Percentiles rank a stretch among this genome's conserved stretches.
phyloP scores from a whole-genome alignment of 176 grass and related monocot genomes.

The Triticum urartu region DNA sequence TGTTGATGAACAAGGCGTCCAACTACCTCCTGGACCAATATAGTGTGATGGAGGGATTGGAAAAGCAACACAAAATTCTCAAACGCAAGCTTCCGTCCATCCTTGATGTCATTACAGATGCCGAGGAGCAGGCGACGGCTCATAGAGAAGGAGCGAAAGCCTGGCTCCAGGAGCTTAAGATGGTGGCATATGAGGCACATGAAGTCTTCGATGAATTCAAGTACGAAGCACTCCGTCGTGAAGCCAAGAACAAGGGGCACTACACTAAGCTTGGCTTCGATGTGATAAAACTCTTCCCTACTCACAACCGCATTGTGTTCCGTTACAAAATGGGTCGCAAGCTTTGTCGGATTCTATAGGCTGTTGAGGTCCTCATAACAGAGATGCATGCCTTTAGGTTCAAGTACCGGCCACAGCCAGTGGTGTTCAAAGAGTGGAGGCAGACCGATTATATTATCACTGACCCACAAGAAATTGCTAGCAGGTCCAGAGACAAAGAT shows the following conservation, averaged over 20 bases:
- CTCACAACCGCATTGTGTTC: not conserved
- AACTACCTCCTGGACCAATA: no score
- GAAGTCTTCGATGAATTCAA: no score
- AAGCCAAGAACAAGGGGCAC: no score
- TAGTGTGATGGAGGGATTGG: not conserved
- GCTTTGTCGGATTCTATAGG: not conserved
- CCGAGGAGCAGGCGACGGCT: not conserved
- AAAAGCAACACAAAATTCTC: not conserved
- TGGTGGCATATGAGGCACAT: no score
- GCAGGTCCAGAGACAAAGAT: no score
- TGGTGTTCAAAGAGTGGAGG: no score
- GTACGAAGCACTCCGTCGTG: no score
- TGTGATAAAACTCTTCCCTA: no score
- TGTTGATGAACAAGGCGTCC: no score
- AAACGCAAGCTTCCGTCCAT: not conserved
- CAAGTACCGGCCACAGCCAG: not conserved
- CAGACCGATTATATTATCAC: not conserved
- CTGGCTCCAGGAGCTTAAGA: no score
- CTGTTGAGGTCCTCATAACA: not conserved
- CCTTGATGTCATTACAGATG: not conserved
- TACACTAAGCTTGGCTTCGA: no score
- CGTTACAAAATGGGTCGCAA: not conserved
- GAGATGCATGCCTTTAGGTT: not conserved
- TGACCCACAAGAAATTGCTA: no score
- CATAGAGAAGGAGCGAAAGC: not conserved